Evolutionary conservation across 2,329 filamentous ascomycete species (phyloP), one percentile per base, ranked within the genome.

Genomic region (Fusarium torulosum): DNA sequence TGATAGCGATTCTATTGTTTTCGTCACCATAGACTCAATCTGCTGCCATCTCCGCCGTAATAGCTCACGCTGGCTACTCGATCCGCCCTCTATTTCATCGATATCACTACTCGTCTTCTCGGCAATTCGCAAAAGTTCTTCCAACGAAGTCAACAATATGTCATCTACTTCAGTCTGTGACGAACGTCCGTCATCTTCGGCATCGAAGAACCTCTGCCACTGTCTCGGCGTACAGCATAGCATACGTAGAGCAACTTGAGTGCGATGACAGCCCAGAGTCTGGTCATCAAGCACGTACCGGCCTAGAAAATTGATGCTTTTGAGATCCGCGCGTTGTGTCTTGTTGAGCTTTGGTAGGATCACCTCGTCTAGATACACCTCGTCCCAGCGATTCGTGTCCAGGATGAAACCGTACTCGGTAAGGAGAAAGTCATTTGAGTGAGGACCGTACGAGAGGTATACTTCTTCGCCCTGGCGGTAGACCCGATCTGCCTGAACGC

Each of bases 381-480:
- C 82, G 35, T 87, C 85, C 80, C 81, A 84, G 15, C 76, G 73
- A 55, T 87, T 87, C 15, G 76, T 70, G 52, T 84, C 83, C 17
- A 76, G 69, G 13, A 83, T 74, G 67, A 87, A 87, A 6, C 85
- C 85, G 67, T 87, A 94, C 77, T 94, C 91, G 0, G 87, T 84
- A 2, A 94, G 83, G 19, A 94, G 78, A 68, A 91, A 91, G 73
- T 94, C 91, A 65, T 92, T 92, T 27, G 84, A 84, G 74, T 94
- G 91, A 2, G 83, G 76, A 4, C 91, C 91, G 71, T 94, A 94
- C 27, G 85, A 88, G 25, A 91, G 87, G 61, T 85, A 86, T 1
- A 94, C 79, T 78, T 94, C 91, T 20, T 91, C 86, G 10, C 88
- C 88, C 3, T 76, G 71, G 2, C 74, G 75, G 67, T 91, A 90